A percentile compares a stretch with the other conserved stretches of the same genome.
Conservation (phyloP, 2,329 filamentous ascomycete genomes). For the Sporothrix euskadiensis region DNA sequence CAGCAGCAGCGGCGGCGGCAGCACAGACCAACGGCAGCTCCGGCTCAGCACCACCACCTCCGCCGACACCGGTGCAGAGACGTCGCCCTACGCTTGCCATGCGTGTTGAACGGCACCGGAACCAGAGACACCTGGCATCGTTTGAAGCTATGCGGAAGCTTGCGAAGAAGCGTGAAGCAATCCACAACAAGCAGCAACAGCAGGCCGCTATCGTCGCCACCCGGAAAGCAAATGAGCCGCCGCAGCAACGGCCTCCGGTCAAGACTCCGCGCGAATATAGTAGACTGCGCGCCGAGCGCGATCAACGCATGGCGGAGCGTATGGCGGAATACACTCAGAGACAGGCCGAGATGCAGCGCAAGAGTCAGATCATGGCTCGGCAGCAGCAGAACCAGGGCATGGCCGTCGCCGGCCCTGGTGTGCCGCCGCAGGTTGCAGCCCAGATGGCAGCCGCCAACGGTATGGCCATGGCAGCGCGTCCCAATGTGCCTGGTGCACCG, state of each 20-base stretch:
- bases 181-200: constrained; percentile 84
- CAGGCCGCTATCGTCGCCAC: constrained; percentile 72
- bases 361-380: constrained; percentile 38
- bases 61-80: constrained; percentile 53
- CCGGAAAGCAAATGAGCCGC: constrained; percentile 73
- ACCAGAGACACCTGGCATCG: constrained; percentile 81
- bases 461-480: constrained; percentile 43
- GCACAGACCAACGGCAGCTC: constrained; percentile 38
- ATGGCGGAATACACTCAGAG: constrained; percentile 58
- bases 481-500: constrained; percentile 47
- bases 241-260: constrained; percentile 50
- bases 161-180: constrained; percentile 88
- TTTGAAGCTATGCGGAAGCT: constrained; percentile 95
- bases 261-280: constrained; percentile 92
- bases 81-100: constrained; percentile 76
- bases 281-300: constrained; percentile 81
- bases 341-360: constrained; percentile 61
- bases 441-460: constrained; percentile 41
- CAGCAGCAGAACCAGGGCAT: constrained; percentile 30
- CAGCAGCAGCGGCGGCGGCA: constrained; percentile 37
- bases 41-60: neutral
- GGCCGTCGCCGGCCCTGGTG: constrained; percentile 35
- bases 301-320: constrained; percentile 65
- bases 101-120: constrained; percentile 81
- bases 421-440: constrained; percentile 45